Percentiles rank a stretch among this genome's conserved stretches.
phyloP scores from a whole-genome alignment of 164 flowering plant genomes.

The Nymphaea thermarum region DNA sequence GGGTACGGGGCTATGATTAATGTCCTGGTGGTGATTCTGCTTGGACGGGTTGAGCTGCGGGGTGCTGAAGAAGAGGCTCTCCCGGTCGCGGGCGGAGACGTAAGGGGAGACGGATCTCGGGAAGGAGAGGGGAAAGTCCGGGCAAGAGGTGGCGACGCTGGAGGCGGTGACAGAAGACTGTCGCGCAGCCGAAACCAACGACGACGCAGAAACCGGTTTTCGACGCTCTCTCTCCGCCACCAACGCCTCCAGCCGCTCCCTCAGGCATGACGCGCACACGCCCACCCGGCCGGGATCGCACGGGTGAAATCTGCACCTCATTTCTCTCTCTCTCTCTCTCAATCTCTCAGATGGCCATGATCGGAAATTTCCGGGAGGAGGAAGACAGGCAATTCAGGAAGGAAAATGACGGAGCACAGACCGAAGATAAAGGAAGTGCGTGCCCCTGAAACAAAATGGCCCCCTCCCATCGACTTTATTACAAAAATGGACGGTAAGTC shows the following conservation, averaged over 20 bases:
- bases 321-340: constrained; percentile 8
- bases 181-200: not conserved
- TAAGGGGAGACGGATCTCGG: constrained; percentile 91
- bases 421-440: no score
- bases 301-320: constrained; percentile 75
- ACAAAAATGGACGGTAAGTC: no score
- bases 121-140: constrained; percentile 36
- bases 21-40: not conserved
- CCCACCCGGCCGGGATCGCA: constrained; percentile 61
- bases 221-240: constrained; percentile 37
- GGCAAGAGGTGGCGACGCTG: constrained; percentile 5
- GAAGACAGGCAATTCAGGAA: no score
- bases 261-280: constrained; percentile 87
- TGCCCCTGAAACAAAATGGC: no score
- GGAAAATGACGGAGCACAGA: no score
- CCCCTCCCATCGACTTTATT: no score
- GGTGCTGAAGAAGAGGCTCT: constrained; percentile 44
- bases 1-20: not conserved
- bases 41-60: constrained; percentile 43
- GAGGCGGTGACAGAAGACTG: not conserved
- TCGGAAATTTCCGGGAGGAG: no score
- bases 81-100: constrained; percentile 42
- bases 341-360: no score
- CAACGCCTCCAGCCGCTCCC: constrained; percentile 57
- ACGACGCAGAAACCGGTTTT: not conserved